These are phyloP conservation scores for Selaginella tamariscina DNA, from an alignment of 75 land plant genomes.

Conservation along the genomic window DNA sequence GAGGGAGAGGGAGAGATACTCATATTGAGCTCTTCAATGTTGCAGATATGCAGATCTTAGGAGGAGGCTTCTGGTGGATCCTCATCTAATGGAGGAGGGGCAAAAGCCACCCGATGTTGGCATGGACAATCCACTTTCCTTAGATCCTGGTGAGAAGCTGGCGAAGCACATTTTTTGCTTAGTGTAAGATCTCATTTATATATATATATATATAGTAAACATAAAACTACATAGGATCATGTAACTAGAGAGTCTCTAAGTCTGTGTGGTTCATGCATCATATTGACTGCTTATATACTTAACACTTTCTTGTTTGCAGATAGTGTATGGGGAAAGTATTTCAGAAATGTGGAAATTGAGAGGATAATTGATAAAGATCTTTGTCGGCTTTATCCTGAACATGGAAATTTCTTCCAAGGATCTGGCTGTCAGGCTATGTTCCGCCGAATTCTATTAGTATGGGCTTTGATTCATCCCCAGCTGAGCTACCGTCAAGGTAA, in stretches of 20 bases:
- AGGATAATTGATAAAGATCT: slow-evolving; percentile 73
- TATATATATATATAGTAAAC: no score
- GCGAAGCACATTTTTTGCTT: neutral
- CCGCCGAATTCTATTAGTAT: slow-evolving; percentile 55
- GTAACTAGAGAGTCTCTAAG: no score
- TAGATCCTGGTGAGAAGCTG: slow-evolving; percentile 60
- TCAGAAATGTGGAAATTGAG: slow-evolving; percentile 75
- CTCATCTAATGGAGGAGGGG: slow-evolving; percentile 50
- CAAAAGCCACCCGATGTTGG: slow-evolving; percentile 31
- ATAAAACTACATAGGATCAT: no score
- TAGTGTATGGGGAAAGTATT: slow-evolving; percentile 80
- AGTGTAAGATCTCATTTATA: no score
- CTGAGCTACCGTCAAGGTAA: slow-evolving; percentile 80
- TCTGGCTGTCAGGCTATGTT: slow-evolving; percentile 67
- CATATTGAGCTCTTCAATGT: no score
- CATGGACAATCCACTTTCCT: slow-evolving; percentile 79
- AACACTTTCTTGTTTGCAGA: slow-evolving; percentile 33
- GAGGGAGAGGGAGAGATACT: no score
- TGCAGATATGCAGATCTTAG: slow-evolving; percentile 74
- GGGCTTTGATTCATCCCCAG: slow-evolving; percentile 67
- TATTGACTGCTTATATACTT: no score
- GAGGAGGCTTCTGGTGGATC: slow-evolving; percentile 68
- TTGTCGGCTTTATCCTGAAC: slow-evolving; percentile 71
- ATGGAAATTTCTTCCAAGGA: slow-evolving; percentile 74
- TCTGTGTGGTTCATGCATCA: neutral